Evolutionary conservation across 768 basidiomycete genomes (phyloP).

Genomic region (Mycena chlorophos): DNA sequence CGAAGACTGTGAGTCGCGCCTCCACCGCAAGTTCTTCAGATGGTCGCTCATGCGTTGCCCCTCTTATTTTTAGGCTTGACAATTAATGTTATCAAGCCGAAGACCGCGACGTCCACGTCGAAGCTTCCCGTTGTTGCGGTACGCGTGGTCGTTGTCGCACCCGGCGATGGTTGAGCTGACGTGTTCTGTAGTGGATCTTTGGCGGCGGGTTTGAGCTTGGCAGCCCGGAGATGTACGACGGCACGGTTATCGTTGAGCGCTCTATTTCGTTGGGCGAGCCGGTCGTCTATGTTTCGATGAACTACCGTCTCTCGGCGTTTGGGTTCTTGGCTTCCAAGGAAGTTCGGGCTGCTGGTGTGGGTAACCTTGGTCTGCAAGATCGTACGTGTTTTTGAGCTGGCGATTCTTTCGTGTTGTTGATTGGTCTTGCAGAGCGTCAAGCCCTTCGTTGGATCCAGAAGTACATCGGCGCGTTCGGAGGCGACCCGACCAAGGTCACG

Average conservation of each 20-base stretch:
- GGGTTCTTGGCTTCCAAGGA: conserved; percentile 49
- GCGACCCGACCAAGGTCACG: conserved; percentile 56
- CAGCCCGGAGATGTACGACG: conserved; percentile 34
- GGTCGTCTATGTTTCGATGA: conserved; percentile 53
- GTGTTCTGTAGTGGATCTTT: conserved; percentile 42
- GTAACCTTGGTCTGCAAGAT: conserved; percentile 62
- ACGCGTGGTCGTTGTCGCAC: conserved; percentile 18
- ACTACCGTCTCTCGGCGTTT: conserved; percentile 42
- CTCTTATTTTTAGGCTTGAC: conserved; percentile 46
- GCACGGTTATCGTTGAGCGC: conserved; percentile 41
- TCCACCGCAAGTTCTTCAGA: too few relatives aligned
- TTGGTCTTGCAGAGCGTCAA: conserved; percentile 47
- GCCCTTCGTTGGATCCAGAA: conserved; percentile 66
- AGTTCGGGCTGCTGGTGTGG: conserved; percentile 43
- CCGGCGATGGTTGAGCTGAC: background rate
- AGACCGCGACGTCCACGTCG: conserved; percentile 31
- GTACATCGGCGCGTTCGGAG: conserved; percentile 64
- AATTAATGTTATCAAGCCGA: conserved; percentile 47
- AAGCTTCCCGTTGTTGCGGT: conserved; percentile 53
- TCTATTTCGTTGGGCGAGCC: conserved; percentile 46
- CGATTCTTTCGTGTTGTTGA: too few relatives aligned
- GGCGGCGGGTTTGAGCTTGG: conserved; percentile 37
- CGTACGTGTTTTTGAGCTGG: conserved; percentile 37
- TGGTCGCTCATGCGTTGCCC: too few relatives aligned
- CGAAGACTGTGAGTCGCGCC: too few relatives aligned